Conservation (phyloP, 2,329 filamentous ascomycete genomes). For the Sphaerulina musiva region DNA sequence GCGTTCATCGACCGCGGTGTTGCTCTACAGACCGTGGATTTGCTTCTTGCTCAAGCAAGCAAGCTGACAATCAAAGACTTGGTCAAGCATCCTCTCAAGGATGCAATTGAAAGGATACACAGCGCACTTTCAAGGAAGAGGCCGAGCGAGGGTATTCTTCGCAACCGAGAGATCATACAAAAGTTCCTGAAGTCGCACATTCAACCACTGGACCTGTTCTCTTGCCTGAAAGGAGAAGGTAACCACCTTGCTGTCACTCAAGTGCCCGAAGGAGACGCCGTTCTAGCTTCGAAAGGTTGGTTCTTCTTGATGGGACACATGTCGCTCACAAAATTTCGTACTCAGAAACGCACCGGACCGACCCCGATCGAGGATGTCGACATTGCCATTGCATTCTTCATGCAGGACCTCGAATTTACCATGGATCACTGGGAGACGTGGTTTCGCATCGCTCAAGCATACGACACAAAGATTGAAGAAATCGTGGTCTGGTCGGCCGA, state of each 20-base stretch:
- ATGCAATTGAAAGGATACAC: conserved; percentile 88
- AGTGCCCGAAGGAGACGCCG: conserved; percentile 58
- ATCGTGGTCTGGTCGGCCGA: conserved; percentile 82
- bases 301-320: conserved; percentile 88
- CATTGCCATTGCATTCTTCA: conserved; percentile 70
- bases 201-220: conserved; percentile 71
- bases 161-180: conserved; percentile 78
- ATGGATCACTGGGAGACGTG: conserved; percentile 81
- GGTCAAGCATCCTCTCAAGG: conserved; percentile 82
- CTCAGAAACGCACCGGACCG: conserved; percentile 64
- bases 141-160: conserved; percentile 69
- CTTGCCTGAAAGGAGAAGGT: conserved; percentile 71
- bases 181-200: conserved; percentile 77
- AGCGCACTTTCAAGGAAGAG: conserved; percentile 73
- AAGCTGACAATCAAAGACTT: conserved; percentile 86
- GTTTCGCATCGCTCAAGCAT: conserved; percentile 81
- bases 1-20: conserved; percentile 72
- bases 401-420: conserved; percentile 75
- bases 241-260: conserved; percentile 61
- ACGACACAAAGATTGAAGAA: conserved; percentile 82
- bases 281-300: conserved; percentile 76
- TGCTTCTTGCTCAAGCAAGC: conserved; percentile 72
- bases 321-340: conserved; percentile 76
- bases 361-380: conserved; percentile 78
- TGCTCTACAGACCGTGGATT: conserved; percentile 74